These are phyloP conservation scores for Diutina sp. DNA, from an alignment of 1,139 yeast genomes.

Conservation along the genomic window DNA sequence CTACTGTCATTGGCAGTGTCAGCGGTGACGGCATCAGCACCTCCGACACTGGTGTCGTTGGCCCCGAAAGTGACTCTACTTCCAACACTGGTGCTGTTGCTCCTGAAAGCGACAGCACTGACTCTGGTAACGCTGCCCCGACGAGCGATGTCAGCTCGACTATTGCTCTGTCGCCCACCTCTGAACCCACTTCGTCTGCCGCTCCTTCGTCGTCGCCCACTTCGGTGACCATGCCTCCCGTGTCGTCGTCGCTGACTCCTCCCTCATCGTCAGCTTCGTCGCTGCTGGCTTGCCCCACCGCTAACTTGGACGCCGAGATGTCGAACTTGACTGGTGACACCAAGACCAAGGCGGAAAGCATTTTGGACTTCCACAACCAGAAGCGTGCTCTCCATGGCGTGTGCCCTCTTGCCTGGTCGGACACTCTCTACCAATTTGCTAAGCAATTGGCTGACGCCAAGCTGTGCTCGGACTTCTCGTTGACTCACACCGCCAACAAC, in stretches of 20 bases:
- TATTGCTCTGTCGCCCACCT: neutral
- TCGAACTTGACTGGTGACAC: constrained; percentile 6
- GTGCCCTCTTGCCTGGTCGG: constrained; percentile 34
- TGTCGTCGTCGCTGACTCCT: constrained; percentile 6
- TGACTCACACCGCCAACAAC: constrained; percentile 34
- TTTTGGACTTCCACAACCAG: constrained; percentile 37
- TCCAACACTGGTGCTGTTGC: neutral
- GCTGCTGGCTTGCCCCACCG: constrained; percentile 6
- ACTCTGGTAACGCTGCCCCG: neutral
- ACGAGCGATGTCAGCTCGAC: neutral
- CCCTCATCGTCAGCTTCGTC: constrained; percentile 8
- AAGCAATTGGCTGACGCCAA: constrained; percentile 28
- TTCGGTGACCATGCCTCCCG: neutral
- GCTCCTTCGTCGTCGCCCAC: neutral
- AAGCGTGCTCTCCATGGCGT: constrained; percentile 44
- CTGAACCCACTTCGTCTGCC: constrained; percentile 3
- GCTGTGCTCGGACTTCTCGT: constrained; percentile 39
- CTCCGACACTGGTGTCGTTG: neutral
- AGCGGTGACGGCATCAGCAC: neutral
- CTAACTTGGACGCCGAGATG: constrained; percentile 7
- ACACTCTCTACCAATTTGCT: constrained; percentile 33
- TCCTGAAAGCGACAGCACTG: neutral
- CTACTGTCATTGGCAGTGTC: neutral
- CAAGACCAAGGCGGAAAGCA: constrained; percentile 15
- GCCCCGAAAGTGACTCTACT: neutral